Evolutionary conservation across 768 basidiomycete genomes (phyloP).

Genomic region (Multifurca ochricompacta): DNA sequence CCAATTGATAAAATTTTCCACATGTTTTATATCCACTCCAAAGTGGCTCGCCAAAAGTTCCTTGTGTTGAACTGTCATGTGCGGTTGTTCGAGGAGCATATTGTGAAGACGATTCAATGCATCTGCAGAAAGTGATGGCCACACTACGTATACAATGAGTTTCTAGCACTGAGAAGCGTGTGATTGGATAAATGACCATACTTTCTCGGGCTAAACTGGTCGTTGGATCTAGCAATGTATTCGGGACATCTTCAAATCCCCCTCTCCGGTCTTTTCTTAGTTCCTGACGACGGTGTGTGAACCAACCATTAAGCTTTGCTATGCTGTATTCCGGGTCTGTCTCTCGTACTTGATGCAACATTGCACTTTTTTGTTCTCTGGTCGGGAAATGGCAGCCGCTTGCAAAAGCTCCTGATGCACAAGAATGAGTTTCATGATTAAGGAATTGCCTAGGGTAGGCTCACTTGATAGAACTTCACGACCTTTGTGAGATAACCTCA

Average conservation of each 20-base stretch:
- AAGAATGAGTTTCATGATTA: neutral
- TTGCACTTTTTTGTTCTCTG: neutral
- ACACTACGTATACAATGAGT: neutral
- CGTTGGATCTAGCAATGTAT: constrained; percentile 1
- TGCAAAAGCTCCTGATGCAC: neutral
- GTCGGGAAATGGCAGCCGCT: neutral
- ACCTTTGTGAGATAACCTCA: neutral
- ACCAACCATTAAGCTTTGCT: neutral
- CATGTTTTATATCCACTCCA: neutral
- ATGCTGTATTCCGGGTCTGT: constrained; percentile 4
- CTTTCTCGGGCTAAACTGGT: constrained; percentile 6
- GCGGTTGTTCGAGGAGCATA: constrained; percentile 7
- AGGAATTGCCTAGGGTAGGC: neutral
- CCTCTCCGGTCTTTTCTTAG: neutral
- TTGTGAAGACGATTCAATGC: constrained; percentile 1
- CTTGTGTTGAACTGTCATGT: neutral
- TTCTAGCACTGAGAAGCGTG: neutral
- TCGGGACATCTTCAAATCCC: neutral
- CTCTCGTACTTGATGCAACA: constrained; percentile 5
- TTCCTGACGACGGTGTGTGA: neutral
- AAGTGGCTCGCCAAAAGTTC: constrained; percentile 5
- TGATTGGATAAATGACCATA: neutral
- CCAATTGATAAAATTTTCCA: constrained; percentile 6
- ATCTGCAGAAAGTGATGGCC: constrained; percentile 7
- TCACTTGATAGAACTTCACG: neutral